Percentiles rank a stretch among this genome's conserved stretches.
These are phyloP conservation scores for Lunasporangiospora selenospora DNA, from an alignment of 192 early-diverging fungal species.

Conservation along the genomic window DNA sequence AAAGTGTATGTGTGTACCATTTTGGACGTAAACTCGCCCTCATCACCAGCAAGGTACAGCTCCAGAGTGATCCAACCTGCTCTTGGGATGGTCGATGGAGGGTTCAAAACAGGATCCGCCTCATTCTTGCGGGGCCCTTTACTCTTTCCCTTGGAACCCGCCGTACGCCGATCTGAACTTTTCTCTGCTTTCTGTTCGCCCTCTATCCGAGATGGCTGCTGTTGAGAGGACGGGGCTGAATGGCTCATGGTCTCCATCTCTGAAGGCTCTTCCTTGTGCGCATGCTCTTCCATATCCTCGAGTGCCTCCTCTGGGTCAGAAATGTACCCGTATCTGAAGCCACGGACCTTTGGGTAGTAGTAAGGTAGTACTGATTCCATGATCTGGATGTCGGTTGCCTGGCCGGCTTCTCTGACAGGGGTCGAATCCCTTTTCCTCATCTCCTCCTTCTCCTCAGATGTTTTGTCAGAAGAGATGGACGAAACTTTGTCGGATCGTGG, in stretches of 20 bases:
- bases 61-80: slow-evolving; percentile 39
- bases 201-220: too few relatives aligned
- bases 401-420: too few relatives aligned
- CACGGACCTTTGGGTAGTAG: slow-evolving; percentile 58
- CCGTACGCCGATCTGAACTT: too few relatives aligned
- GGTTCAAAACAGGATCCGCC: too few relatives aligned
- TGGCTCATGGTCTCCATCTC: too few relatives aligned
- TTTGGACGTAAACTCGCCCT: slow-evolving; percentile 43
- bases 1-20: slow-evolving; percentile 47
- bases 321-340: slow-evolving; percentile 35
- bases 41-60: slow-evolving; percentile 24
- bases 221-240: too few relatives aligned
- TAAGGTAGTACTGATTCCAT: slow-evolving; percentile 37
- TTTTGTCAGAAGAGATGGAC: background rate
- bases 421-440: background rate
- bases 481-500: too few relatives aligned
- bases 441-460: background rate
- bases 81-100: too few relatives aligned
- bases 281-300: slow-evolving; percentile 12
- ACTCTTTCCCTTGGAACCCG: too few relatives aligned
- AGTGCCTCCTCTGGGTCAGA: slow-evolving; percentile 19
- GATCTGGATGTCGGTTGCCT: slow-evolving; percentile 12
- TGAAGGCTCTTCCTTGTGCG: too few relatives aligned
- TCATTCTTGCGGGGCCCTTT: too few relatives aligned
- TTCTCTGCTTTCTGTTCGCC: too few relatives aligned